phyloP scores from a whole-genome alignment of 495 filamentous ascomycete species.

The Penicillium pancosmium region DNA sequence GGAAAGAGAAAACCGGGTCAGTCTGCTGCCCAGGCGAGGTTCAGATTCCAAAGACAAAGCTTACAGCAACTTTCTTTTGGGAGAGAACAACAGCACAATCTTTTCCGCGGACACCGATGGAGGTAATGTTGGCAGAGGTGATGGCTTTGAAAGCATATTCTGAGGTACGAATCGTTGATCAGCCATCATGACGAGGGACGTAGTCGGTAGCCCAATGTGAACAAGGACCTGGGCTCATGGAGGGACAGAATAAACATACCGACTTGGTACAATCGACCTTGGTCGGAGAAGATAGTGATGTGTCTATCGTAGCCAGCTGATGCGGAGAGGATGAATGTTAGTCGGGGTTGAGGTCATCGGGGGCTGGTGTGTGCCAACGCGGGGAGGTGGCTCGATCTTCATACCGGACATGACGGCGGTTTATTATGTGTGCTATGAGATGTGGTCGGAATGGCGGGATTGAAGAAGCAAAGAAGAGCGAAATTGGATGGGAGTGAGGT shows the following conservation, averaged over 20 bases:
- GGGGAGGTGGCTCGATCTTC: slow-evolving; percentile 6
- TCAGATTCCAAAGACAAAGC: slow-evolving; percentile 37
- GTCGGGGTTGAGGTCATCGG: slow-evolving; percentile 42
- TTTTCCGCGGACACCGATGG: slow-evolving; percentile 93
- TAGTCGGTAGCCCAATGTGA: slow-evolving; percentile 4
- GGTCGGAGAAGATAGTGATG: slow-evolving; percentile 99
- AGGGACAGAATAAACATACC: slow-evolving; percentile 63
- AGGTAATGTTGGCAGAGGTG: slow-evolving; percentile 97
- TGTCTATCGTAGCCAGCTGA: slow-evolving; percentile 95
- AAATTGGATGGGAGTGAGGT: slow-evolving; percentile 27
- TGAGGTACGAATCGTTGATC: slow-evolving; percentile 40
- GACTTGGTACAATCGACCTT: slow-evolving; percentile 98
- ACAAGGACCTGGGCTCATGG: neutral
- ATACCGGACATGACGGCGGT: slow-evolving; percentile 49
- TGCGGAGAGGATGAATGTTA: slow-evolving; percentile 38
- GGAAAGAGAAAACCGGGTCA: slow-evolving; percentile 6
- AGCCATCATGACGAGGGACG: slow-evolving; percentile 20
- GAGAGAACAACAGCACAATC: slow-evolving; percentile 95
- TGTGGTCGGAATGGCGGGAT: slow-evolving; percentile 11
- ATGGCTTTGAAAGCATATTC: slow-evolving; percentile 99
- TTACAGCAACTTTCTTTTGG: slow-evolving; percentile 98
- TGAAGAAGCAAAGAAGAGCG: slow-evolving; percentile 16
- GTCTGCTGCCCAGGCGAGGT: slow-evolving; percentile 1
- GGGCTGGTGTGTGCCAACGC: slow-evolving; percentile 16
- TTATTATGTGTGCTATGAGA: slow-evolving; percentile 16